Evolutionary conservation across 2,329 filamentous ascomycete species (phyloP), one percentile per base, ranked within the genome.

Genomic region (Neophaeococcomyces aloes): DNA sequence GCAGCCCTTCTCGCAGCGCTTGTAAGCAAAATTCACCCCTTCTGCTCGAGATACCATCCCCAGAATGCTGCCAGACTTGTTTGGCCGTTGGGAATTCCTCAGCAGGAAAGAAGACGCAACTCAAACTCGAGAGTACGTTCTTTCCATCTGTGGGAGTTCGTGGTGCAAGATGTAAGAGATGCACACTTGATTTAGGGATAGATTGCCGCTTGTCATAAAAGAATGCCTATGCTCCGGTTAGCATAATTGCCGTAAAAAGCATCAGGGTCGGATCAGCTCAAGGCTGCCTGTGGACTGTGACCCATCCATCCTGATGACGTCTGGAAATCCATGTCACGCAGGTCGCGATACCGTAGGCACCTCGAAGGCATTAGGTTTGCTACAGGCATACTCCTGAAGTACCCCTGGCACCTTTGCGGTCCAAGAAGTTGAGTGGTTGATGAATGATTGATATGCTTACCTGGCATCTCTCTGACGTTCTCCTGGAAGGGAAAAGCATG

Each of bases 11-110:
- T 29, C 74, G 74, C 50, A 93, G 76, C 1, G 89, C 72, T 32
- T 74, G 70, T 48, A 87, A 78, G 59, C 85, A 94, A 62, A 94
- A 95, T 59, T 95, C 89, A 27, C 86, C 88, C 31, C 87, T 78
- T 38, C 91, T 80, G 60, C 88, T 95, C 1, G 88, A 95, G 11
- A 94, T 73, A 13, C 91, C 91, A 49, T 94, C 88, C 15, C 91
- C 91, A 1, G 85, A 83, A 62, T 98, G 91, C 61, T 96, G 91
- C 91, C 91, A 98, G 57, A 94, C 95, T 56, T 87, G 77, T 62
- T 95, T 96, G n/a, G 86, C 85, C 47, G 83, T 63, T 3, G 76
- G 65, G 55, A 81, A 88, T 14, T 78, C 65, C 10, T 79, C 75
- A 35, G 74, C 68, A 0, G 80, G 76, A 54, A 82, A 86, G 32